Evolutionary conservation across 2,329 filamentous ascomycete species (phyloP), one percentile per base, ranked within the genome.

Genomic region (Onygenales sp.): DNA sequence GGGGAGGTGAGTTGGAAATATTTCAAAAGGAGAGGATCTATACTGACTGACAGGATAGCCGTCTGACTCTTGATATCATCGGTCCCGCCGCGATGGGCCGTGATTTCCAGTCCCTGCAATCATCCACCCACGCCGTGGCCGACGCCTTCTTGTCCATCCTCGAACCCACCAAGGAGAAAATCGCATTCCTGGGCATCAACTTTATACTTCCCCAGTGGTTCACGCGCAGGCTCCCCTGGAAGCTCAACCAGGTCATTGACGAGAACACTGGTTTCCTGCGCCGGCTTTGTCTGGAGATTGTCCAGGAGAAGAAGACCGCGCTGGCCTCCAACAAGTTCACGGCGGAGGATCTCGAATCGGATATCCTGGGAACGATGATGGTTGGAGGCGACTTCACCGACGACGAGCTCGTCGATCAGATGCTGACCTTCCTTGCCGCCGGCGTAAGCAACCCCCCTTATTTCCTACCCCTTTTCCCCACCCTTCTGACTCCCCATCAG

Each of bases 21-120:
- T 14, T 38, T 11, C 36, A 48, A 43, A 54, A 13, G 10, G 45
- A 51, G 51, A 10, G 48, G 7, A 51, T 52, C 32, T 8, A 27
- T 7, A 14, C 43, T 49, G 32, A 14, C 39, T 7, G 6, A 31
- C 2, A n/a, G 4, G 17, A 21, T 44, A 68, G 66, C 38, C 75
- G 79, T 2, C 74, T 78, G 2, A 80, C 79, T 0, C 72, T 82
- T 7, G 79, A 82, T 56, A 79, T 82, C 44, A 82, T 83, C 49
- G 79, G 79, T 1, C 66, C 78, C 1, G 77, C 78, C 1, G 79
- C 78, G 11, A 76, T 81, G 71, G 78, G 78, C 7, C 72, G 76
- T 31, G 79, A 82, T 57, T 83, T 83, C 59, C 68, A 75, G 46
- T 71, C 78, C 0, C 64, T 82, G 1, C 64, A 73, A 5, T 70